Conservation (phyloP, 1,284 basidiomycete genomes). For the Melampsora larici-populina region DNA sequence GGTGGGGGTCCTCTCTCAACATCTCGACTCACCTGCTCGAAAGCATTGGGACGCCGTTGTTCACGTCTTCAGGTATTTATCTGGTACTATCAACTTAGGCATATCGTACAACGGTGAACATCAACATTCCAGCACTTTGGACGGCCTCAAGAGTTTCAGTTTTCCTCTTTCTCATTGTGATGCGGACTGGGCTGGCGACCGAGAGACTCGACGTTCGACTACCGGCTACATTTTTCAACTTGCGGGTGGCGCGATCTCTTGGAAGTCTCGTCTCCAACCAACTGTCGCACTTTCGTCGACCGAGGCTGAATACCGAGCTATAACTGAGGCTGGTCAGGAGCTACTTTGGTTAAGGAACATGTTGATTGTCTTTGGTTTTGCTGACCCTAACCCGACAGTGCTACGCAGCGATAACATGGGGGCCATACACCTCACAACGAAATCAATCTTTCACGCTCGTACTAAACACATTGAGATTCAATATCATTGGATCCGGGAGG, state of each 20-base stretch:
- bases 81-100: background rate
- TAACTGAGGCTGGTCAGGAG: background rate
- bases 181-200: background rate
- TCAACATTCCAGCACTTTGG: background rate
- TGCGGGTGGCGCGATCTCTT: slow-evolving; percentile 1
- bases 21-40: no score
- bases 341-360: background rate
- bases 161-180: background rate
- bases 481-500: no score
- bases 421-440: no score
- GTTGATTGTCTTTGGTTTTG: background rate
- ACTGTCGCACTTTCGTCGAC: slow-evolving; percentile 1
- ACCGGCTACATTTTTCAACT: background rate
- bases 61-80: background rate
- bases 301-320: no score
- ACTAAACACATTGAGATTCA: no score
- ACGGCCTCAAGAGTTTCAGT: background rate
- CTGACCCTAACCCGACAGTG: background rate
- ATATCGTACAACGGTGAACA: background rate
- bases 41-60: no score
- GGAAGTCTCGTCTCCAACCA: slow-evolving; percentile 4
- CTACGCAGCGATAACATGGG: no score
- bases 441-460: no score
- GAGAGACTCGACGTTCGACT: background rate
- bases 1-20: background rate